phyloP scores from a whole-genome alignment of 2,329 filamentous ascomycete species.

The Colletotrichum agaves region DNA sequence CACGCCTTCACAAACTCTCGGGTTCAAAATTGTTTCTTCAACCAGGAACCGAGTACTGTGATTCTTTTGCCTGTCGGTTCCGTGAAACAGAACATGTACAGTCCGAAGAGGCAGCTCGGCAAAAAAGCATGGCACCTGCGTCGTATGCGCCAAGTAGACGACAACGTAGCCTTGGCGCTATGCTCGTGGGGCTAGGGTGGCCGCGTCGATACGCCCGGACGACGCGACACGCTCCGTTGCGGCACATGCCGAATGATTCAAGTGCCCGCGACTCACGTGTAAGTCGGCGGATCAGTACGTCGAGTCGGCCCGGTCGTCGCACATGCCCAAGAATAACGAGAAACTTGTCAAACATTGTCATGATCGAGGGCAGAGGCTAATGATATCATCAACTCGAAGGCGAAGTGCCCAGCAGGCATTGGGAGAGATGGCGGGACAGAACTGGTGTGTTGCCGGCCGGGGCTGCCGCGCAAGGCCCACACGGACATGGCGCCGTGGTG shows the following conservation, averaged over 20 bases:
- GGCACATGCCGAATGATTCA: constrained; percentile 5
- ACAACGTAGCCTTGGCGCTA: constrained; percentile 14
- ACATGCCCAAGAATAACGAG: constrained; percentile 22
- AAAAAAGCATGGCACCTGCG: constrained; percentile 27
- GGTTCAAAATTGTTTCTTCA: not conserved
- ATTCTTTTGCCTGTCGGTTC: not conserved
- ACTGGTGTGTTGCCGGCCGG: constrained; percentile 11
- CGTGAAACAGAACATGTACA: constrained; percentile 1
- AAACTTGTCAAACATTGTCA: constrained; percentile 22
- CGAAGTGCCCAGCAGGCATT: constrained; percentile 17
- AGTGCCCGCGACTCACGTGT: constrained; percentile 20
- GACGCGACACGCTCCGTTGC: constrained; percentile 21
- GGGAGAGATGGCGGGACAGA: constrained; percentile 17
- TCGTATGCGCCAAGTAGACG: constrained; percentile 21
- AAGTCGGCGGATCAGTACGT: constrained; percentile 20
- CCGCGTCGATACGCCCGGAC: constrained; percentile 3
- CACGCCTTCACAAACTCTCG: constrained; percentile 4
- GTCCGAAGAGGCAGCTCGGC: constrained; percentile 12
- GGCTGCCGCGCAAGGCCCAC: not conserved
- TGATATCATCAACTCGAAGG: constrained; percentile 33
- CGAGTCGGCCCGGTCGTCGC: constrained; percentile 18
- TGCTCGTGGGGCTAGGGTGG: constrained; percentile 29
- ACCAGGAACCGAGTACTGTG: not conserved
- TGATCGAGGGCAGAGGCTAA: constrained; percentile 22
- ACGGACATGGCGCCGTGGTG: not conserved